These are phyloP conservation scores for Vanderwaltozyma polyspora DNA, from an alignment of 805 yeast genomes.

Conservation along the genomic window DNA sequence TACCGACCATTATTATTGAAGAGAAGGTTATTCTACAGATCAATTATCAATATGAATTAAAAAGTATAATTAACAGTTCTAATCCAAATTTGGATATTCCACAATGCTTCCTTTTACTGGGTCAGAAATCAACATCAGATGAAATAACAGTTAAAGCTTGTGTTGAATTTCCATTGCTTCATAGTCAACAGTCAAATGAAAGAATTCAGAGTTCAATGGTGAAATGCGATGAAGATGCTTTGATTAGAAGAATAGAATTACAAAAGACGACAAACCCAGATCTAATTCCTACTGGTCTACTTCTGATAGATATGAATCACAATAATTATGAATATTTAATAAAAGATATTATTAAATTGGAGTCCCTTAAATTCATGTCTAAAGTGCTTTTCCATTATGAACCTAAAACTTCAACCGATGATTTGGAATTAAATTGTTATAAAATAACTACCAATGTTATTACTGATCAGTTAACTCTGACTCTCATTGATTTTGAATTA, in stretches of 20 bases:
- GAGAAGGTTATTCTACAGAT: slow-evolving; percentile 6
- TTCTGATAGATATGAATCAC: slow-evolving; percentile 5
- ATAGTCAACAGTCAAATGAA: no score
- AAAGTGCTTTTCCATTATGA: slow-evolving; percentile 7
- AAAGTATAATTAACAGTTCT: background rate
- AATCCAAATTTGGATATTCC: slow-evolving; percentile 2
- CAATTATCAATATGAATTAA: slow-evolving; percentile 6
- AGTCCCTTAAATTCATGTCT: background rate
- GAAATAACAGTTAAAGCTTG: no score
- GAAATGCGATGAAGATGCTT: slow-evolving; percentile 4
- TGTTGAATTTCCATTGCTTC: no score
- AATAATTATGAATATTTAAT: slow-evolving; percentile 6
- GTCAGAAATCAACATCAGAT: no score
- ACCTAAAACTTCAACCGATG: slow-evolving; percentile 1
- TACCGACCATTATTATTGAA: no score
- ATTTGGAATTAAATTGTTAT: background rate
- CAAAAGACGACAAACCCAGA: slow-evolving; percentile 3
- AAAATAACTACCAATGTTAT: background rate
- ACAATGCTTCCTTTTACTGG: slow-evolving; percentile 11
- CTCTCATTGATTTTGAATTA: background rate
- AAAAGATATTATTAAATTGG: background rate
- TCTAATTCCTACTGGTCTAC: slow-evolving; percentile 4
- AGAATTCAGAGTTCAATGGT: no score
- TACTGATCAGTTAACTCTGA: no score
- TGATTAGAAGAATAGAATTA: slow-evolving; percentile 5